phyloP scores from a whole-genome alignment of 208 protist genomes.

The Leishmania major region DNA sequence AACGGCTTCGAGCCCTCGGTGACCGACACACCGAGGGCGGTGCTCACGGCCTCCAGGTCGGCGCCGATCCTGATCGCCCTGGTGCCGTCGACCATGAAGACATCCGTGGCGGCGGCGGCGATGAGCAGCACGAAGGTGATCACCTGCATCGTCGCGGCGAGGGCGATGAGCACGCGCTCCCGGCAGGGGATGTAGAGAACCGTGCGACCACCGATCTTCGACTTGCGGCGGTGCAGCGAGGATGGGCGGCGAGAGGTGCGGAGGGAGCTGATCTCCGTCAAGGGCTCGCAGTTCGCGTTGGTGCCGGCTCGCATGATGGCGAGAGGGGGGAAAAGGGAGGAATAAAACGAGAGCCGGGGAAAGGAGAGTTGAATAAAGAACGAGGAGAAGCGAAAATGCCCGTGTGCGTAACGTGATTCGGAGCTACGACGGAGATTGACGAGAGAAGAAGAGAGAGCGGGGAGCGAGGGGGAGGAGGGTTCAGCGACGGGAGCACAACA shows the following conservation, averaged over 20 bases:
- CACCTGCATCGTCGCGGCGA: slow-evolving; percentile 16
- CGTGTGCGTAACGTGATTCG: background rate
- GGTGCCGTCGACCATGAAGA: slow-evolving; percentile 27
- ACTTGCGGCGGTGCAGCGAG: slow-evolving; percentile 30
- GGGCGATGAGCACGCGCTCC: slow-evolving; percentile 24
- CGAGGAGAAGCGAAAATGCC: background rate
- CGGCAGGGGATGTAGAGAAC: slow-evolving; percentile 24
- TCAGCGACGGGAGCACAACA: background rate
- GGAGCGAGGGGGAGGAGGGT: background rate
- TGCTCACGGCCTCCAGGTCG: slow-evolving; percentile 14
- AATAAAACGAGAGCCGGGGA: background rate
- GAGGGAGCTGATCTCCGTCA: slow-evolving; percentile 18
- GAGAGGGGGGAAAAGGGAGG: background rate
- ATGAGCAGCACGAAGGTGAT: slow-evolving; percentile 26
- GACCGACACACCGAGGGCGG: slow-evolving; percentile 14
- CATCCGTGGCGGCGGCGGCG: slow-evolving; percentile 18
- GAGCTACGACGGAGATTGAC: background rate
- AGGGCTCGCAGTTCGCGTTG: slow-evolving; percentile 8
- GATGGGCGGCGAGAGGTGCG: slow-evolving; percentile 25
- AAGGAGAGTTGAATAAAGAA: background rate
- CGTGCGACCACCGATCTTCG: slow-evolving; percentile 19
- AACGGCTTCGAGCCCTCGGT: slow-evolving; percentile 25
- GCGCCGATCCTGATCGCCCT: slow-evolving; percentile 16
- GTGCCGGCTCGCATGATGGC: background rate
- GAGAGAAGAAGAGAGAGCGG: background rate